A percentile compares a stretch with the other conserved stretches of the same genome.
Conservation (phyloP, 169 alveolate genomes). For the Cryptosporidium meleagridis region DNA sequence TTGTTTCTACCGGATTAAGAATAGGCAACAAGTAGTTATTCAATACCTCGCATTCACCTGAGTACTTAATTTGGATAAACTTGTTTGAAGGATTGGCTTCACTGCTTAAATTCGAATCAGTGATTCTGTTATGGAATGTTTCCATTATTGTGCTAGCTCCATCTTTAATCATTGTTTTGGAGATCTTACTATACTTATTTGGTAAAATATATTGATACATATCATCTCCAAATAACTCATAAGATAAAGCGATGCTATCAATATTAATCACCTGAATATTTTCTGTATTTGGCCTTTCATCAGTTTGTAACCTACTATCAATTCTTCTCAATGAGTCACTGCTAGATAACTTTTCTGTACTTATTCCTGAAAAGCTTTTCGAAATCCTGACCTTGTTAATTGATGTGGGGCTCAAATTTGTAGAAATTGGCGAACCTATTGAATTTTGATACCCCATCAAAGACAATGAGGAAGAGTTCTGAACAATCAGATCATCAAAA, state of each 20-base stretch:
- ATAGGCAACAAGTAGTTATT: slow-evolving; percentile 29
- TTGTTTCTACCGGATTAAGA: slow-evolving; percentile 51
- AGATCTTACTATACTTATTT: background rate
- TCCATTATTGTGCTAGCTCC: background rate
- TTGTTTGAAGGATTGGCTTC: slow-evolving; percentile 6
- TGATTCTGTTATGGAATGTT: background rate
- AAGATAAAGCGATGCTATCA: background rate
- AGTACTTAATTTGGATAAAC: slow-evolving; percentile 44
- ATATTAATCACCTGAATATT: slow-evolving; percentile 6
- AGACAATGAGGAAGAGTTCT: slow-evolving; percentile 8
- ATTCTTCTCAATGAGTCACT: slow-evolving; percentile 3
- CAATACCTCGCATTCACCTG: slow-evolving; percentile 58
- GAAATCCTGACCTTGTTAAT: background rate
- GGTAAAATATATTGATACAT: slow-evolving; percentile 49
- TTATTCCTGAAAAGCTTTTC: background rate
- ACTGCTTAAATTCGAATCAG: background rate
- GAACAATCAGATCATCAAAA: slow-evolving; percentile 37
- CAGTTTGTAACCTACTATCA: background rate
- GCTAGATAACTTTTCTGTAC: background rate
- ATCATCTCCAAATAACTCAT: background rate
- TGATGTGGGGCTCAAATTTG: slow-evolving; percentile 50
- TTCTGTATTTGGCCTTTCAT: background rate
- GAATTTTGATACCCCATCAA: slow-evolving; percentile 2
- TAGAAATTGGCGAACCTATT: slow-evolving; percentile 30
- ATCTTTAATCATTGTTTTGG: slow-evolving; percentile 2